Evolutionary conservation across 441 rosid species (phyloP), one percentile per base, ranked within the genome.

Genomic region (Breynia disticha): DNA sequence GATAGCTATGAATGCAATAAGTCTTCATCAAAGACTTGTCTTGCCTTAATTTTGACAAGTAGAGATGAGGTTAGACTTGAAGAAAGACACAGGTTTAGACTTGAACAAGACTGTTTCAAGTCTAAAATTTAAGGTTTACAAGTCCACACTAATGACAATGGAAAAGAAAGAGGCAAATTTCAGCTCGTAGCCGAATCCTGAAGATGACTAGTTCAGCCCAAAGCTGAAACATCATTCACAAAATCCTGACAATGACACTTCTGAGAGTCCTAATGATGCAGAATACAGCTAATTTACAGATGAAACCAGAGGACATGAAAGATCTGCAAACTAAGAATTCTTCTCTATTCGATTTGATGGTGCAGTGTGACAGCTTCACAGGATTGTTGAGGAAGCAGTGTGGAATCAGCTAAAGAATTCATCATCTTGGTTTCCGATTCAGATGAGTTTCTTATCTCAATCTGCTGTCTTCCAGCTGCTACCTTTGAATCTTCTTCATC

Each of bases 201-300:
- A 62, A 45, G 54, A 13, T 60, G 61, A 60, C 60, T 64, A 38
- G 76, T 83, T 85, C 95, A 82, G 86, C 88, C 88, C 44, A 11
- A 41, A 72, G 74, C 72, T 86, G 93, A 86, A 82, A 4, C 44
- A 41, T 7, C 80, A 65, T 15, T 41, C 44, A 3, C 44, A 13
- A 41, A 41, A 41, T 41, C 44, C 44, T 41, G 15, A 11, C n/a
- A 41, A 41, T 41, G 44, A 3, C 15, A 41, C 3, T 11, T 14
- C 44, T 41, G 13, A 15, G 13, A 15, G n/a, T 55, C 69, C 65
- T 43, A 59, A 58, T 9, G 1, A 2, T 11, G 44, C 15, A 2
- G 15, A 54, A 61, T 48, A 63, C 58, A 58, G 72, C 64, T 66
- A 75, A 88, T 80, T 61, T 81, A 88, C 89, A 83, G 65, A 71